Evolutionary conservation across 164 flowering plant species (phyloP).

Genomic region (Houttuynia cordata): DNA sequence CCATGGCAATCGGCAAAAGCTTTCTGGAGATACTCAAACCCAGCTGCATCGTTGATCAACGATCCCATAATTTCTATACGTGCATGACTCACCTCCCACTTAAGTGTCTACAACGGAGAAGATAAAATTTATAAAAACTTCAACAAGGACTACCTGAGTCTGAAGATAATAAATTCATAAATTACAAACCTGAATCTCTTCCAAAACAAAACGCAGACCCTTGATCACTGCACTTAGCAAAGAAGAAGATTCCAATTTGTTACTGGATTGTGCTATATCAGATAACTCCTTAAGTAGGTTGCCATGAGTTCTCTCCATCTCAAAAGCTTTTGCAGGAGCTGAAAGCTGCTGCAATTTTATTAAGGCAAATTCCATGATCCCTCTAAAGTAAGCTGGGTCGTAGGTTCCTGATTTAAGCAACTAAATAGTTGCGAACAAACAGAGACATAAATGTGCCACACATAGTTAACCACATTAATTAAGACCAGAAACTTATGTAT

Average conservation of each 20-base stretch:
- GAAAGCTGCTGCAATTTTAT: conserved; percentile 69
- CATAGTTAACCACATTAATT: too few relatives aligned
- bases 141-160: background rate
- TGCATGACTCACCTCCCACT: conserved; percentile 73
- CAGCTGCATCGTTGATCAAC: conserved; percentile 71
- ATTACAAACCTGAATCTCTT: conserved; percentile 68
- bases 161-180: background rate
- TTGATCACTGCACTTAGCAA: conserved; percentile 48
- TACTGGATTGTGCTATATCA: conserved; percentile 29
- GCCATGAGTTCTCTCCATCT: conserved; percentile 41
- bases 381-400: conserved; percentile 67
- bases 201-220: conserved; percentile 81
- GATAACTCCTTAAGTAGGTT: conserved; percentile 50
- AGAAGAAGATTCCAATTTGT: conserved; percentile 25
- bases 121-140: background rate
- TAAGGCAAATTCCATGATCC: conserved; percentile 60
- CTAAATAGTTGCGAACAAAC: conserved; percentile 18
- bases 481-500: too few relatives aligned
- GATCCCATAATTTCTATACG: conserved; percentile 73
- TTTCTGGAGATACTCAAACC: conserved; percentile 59
- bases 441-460: too few relatives aligned
- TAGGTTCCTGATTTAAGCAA: conserved; percentile 53
- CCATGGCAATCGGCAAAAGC: conserved; percentile 71
- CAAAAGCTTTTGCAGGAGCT: conserved; percentile 64
- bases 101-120: conserved; percentile 39